A percentile compares a stretch with the other conserved stretches of the same genome.
phyloP scores from a whole-genome alignment of 371 early-diverging fungal genomes.

The Nematocida ironsii region DNA sequence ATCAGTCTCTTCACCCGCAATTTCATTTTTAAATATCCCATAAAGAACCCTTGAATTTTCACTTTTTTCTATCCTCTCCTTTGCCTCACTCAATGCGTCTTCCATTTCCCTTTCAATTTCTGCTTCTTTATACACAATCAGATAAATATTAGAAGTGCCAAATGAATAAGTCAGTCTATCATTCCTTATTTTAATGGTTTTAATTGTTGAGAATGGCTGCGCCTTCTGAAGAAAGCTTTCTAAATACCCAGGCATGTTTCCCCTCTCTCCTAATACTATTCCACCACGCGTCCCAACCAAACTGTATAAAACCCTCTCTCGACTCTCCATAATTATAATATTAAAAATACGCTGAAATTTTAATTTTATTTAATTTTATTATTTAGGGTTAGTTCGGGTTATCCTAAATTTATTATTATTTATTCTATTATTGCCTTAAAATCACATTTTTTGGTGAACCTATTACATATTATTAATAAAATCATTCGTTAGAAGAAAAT shows the following conservation, averaged over 20 bases:
- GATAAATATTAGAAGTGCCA: conserved; percentile 31
- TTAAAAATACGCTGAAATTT: background rate
- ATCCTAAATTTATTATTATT: background rate
- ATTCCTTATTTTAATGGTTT: conserved; percentile 28
- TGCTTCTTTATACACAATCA: conserved; percentile 39
- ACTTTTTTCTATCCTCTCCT: conserved; percentile 24
- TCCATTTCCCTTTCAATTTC: conserved; percentile 37
- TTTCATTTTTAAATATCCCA: conserved; percentile 19
- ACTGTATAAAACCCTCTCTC: conserved; percentile 16
- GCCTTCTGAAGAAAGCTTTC: conserved; percentile 10
- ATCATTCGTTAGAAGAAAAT: too few species aligned
- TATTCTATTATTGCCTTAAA: too few species aligned
- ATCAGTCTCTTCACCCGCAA: background rate
- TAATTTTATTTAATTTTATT: background rate
- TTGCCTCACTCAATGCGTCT: conserved; percentile 21
- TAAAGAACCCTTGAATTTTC: background rate
- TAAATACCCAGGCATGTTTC: conserved; percentile 28
- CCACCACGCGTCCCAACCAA: conserved; percentile 46
- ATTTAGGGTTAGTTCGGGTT: background rate
- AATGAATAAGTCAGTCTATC: conserved; percentile 30
- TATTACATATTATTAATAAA: too few species aligned
- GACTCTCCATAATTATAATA: conserved; percentile 4
- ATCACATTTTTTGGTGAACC: too few species aligned
- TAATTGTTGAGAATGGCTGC: background rate
- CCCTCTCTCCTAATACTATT: conserved; percentile 30